A percentile compares a stretch with the other conserved stretches of the same genome.
Evolutionary conservation across 106 monocot genomes (phyloP).

Genomic region (Phalaenopsis equestris): DNA sequence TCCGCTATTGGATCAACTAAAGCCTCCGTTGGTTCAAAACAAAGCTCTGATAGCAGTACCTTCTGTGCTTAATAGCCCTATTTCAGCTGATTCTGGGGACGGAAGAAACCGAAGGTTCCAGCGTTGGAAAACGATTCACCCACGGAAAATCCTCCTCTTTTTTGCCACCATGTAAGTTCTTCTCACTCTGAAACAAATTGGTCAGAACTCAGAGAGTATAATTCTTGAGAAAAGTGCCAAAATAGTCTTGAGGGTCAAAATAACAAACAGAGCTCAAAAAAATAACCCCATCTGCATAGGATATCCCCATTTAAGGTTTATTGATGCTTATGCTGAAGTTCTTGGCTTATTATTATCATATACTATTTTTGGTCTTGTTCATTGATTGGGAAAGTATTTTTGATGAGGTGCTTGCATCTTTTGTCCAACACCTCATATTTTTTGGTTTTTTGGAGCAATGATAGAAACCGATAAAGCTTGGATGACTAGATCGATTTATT

Average conservation of each 20-base stretch:
- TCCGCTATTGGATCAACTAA: conserved; percentile 56
- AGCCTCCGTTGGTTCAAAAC: conserved; percentile 47
- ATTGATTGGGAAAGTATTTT: too few species aligned
- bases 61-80: conserved; percentile 26
- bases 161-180: conserved; percentile 86
- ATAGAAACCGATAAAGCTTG: too few species aligned
- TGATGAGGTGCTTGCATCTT: too few species aligned
- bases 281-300: too few species aligned
- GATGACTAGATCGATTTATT: too few species aligned
- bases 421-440: too few species aligned
- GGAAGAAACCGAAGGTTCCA: conserved; percentile 53
- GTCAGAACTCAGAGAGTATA: neutral
- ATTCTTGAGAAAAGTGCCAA: neutral
- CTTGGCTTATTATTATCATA: too few species aligned
- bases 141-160: conserved; percentile 79
- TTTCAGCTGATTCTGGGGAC: conserved; percentile 42
- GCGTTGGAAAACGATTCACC: conserved; percentile 42
- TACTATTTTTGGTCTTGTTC: too few species aligned
- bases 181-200: neutral
- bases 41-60: conserved; percentile 32
- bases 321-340: too few species aligned
- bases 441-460: too few species aligned
- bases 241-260: neutral
- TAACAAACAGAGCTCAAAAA: too few species aligned
- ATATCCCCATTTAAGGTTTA: too few species aligned